phyloP scores from a whole-genome alignment of 1,284 basidiomycete genomes.

The Phellopilus nigrolimitatus region DNA sequence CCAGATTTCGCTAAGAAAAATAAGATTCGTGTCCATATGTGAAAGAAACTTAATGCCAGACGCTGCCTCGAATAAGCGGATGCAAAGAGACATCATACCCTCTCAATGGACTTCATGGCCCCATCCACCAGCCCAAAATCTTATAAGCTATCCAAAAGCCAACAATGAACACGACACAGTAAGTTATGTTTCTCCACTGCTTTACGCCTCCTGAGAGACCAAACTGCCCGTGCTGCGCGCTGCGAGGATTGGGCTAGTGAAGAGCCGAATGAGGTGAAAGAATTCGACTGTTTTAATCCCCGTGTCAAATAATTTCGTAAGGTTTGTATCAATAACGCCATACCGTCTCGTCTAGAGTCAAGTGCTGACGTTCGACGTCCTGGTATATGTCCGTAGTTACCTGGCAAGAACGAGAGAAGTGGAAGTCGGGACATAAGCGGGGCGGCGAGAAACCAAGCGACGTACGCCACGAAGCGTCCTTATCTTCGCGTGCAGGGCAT shows the following conservation, averaged over 20 bases:
- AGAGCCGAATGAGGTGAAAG: conserved; percentile 58
- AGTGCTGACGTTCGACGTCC: conserved; percentile 77
- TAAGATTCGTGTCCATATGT: too few relatives aligned
- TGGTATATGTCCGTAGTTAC: conserved; percentile 77
- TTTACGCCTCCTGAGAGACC: conserved; percentile 58
- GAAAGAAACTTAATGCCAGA: too few relatives aligned
- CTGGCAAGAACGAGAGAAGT: conserved; percentile 33
- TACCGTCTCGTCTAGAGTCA: conserved; percentile 69
- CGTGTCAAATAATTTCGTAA: background rate
- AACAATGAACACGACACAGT: conserved; percentile 43
- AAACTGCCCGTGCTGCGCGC: conserved; percentile 64
- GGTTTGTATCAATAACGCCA: conserved; percentile 26
- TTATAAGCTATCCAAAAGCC: conserved; percentile 43
- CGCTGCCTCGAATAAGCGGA: too few relatives aligned
- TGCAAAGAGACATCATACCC: background rate
- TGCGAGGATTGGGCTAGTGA: conserved; percentile 60
- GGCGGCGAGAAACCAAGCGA: conserved; percentile 17
- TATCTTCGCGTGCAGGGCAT: conserved; percentile 76
- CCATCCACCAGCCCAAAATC: conserved; percentile 30
- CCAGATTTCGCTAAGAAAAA: too few relatives aligned
- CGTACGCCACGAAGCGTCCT: conserved; percentile 69
- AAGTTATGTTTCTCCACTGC: conserved; percentile 60
- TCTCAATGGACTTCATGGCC: too few relatives aligned
- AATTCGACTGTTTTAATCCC: conserved; percentile 44
- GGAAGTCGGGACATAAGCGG: conserved; percentile 7